These are phyloP conservation scores for Ophiostoma sp. DNA, from an alignment of 2,329 filamentous ascomycete species.

Conservation along the genomic window DNA sequence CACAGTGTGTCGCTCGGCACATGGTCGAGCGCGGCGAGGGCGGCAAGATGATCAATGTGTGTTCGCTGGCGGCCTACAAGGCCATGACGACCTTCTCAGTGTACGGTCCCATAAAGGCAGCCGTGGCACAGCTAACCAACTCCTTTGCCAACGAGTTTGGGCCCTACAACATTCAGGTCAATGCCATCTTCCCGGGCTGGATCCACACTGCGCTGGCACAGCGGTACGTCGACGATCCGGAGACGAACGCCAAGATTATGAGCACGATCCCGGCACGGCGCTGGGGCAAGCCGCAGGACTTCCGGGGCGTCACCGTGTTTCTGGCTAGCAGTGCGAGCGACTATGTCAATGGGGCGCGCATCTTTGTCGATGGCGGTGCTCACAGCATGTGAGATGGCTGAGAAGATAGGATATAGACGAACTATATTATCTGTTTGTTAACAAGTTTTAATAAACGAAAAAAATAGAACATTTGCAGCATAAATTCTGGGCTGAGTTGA, in stretches of 20 bases:
- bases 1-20: conserved; percentile 26
- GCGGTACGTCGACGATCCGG: conserved; percentile 49
- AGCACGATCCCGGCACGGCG: conserved; percentile 43
- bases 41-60: conserved; percentile 31
- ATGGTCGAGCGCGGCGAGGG: conserved; percentile 27
- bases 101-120: conserved; percentile 30
- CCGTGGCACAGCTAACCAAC: conserved; percentile 30
- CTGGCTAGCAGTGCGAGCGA: conserved; percentile 46
- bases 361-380: background rate
- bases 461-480: background rate
- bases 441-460: background rate
- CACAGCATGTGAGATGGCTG: background rate
- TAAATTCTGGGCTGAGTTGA: no score
- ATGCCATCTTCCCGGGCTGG: conserved; percentile 21
- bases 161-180: conserved; percentile 29
- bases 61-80: conserved; percentile 27
- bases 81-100: conserved; percentile 29
- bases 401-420: background rate
- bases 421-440: background rate
- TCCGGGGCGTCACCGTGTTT: conserved; percentile 65
- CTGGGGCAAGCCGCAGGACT: conserved; percentile 51
- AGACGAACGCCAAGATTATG: background rate
- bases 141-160: conserved; percentile 30
- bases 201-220: conserved; percentile 26
- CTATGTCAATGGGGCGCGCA: background rate